A percentile compares a stretch with the other conserved stretches of the same genome.
These are phyloP conservation scores for Penicillium occitanis DNA, from an alignment of 2,329 filamentous ascomycete genomes.

Conservation along the genomic window DNA sequence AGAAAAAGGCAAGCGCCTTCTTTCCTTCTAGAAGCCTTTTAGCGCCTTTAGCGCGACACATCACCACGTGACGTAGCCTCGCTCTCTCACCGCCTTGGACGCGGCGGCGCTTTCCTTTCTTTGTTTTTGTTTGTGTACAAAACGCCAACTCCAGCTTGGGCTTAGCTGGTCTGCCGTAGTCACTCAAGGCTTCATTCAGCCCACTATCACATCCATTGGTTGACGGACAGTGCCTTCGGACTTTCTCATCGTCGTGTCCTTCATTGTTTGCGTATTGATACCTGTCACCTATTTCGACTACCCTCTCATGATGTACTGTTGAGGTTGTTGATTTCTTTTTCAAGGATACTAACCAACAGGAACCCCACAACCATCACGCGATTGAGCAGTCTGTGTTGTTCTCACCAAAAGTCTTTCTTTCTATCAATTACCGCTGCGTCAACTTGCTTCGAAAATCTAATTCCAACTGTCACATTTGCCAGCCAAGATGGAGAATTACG, in stretches of 20 bases:
- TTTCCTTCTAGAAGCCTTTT: constrained; percentile 3
- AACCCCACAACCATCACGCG: neutral
- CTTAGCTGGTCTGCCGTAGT: neutral
- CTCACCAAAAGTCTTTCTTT: neutral
- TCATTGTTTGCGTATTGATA: neutral
- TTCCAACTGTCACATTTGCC: neutral
- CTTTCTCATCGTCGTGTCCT: neutral
- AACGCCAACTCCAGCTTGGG: constrained; percentile 13
- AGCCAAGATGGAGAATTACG: constrained; percentile 81
- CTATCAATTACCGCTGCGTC: neutral
- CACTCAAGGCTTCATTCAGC: constrained; percentile 48
- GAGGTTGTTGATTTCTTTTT: neutral
- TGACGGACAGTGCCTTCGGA: constrained; percentile 38
- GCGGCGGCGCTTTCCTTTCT: constrained; percentile 26
- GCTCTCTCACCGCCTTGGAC: constrained; percentile 30
- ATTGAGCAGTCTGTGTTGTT: neutral
- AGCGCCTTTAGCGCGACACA: constrained; percentile 6
- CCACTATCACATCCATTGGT: constrained; percentile 34
- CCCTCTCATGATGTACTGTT: constrained; percentile 35
- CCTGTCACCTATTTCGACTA: neutral
- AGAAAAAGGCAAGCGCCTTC: neutral
- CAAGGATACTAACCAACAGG: constrained; percentile 10
- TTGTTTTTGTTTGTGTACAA: constrained; percentile 41
- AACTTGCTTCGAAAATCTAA: neutral
- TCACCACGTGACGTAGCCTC: constrained; percentile 1